A percentile compares a stretch with the other conserved stretches of the same genome.
Evolutionary conservation across 306 rosid genomes (phyloP).

Genomic region (Gillenia trifoliata): DNA sequence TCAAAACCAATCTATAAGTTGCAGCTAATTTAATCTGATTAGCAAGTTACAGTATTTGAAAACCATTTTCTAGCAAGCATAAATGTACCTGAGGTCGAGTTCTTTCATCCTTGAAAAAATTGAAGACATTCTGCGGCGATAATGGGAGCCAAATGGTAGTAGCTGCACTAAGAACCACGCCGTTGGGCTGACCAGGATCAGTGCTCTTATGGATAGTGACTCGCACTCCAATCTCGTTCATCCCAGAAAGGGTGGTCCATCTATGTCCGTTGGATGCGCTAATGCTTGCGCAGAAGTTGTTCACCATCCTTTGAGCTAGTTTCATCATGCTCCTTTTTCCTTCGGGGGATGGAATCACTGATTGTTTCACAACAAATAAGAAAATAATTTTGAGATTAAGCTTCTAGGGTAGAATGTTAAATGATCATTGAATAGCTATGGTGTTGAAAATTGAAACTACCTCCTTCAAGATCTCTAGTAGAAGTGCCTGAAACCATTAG

Average conservation of each 20-base stretch:
- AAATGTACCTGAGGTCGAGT: conserved; percentile 72
- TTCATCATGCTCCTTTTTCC: conserved; percentile 97
- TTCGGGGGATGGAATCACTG: conserved; percentile 78
- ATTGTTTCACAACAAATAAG: neutral
- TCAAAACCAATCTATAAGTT: neutral
- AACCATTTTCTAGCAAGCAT: neutral
- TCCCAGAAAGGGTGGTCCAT: conserved; percentile 81
- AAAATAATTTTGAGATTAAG: neutral
- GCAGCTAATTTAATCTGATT: neutral
- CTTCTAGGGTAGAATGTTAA: neutral
- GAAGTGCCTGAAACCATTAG: conserved; percentile 62
- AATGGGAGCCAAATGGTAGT: conserved; percentile 91
- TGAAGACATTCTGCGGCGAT: conserved; percentile 76
- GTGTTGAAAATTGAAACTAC: conserved; percentile 27
- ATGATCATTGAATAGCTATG: neutral
- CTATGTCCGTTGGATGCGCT: conserved; percentile 69
- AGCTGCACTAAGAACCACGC: conserved; percentile 85
- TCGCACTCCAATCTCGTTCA: conserved; percentile 72
- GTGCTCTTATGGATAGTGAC: conserved; percentile 73
- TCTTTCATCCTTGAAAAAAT: conserved; percentile 87
- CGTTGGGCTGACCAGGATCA: conserved; percentile 83
- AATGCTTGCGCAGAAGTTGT: conserved; percentile 74
- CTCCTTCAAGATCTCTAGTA: conserved; percentile 80
- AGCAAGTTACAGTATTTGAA: neutral
- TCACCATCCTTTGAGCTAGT: conserved; percentile 93